Conservation (phyloP, 495 filamentous ascomycete genomes). For the Pyronema domesticum region DNA sequence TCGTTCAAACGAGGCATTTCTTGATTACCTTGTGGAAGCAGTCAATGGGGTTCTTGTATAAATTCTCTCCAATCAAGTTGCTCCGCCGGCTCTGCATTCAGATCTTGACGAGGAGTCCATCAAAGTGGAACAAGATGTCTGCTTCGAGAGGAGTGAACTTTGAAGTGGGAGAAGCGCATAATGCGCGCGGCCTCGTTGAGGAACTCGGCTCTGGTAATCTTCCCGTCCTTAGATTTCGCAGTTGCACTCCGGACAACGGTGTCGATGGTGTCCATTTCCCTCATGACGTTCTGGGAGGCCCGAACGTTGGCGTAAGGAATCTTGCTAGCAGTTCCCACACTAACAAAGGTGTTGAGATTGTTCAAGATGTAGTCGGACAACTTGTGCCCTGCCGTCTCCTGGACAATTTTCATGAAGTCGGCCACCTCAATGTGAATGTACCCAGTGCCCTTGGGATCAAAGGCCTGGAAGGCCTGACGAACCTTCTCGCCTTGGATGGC, state of each 20-base stretch:
- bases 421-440: conserved; percentile 92
- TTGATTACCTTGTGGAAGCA: conserved; percentile 84
- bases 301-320: conserved; percentile 95
- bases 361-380: conserved; percentile 87
- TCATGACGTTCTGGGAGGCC: conserved; percentile 90
- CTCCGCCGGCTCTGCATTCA: conserved; percentile 94
- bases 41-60: conserved; percentile 94
- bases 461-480: conserved; percentile 78
- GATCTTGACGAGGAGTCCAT: conserved; percentile 89
- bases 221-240: conserved; percentile 66
- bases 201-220: conserved; percentile 86
- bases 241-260: conserved; percentile 74
- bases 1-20: too few species aligned
- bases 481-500: conserved; percentile 91
- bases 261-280: conserved; percentile 95
- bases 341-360: conserved; percentile 84
- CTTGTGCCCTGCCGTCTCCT: conserved; percentile 83
- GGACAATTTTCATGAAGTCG: conserved; percentile 90
- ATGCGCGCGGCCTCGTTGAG: conserved; percentile 80
- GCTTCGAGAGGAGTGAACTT: conserved; percentile 97
- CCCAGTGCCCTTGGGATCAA: conserved; percentile 86
- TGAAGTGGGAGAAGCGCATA: conserved; percentile 84
- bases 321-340: conserved; percentile 78
- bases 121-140: conserved; percentile 97
- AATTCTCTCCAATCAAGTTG: conserved; percentile 56